Evolutionary conservation across 2,329 filamentous ascomycete species (phyloP).

Genomic region (Ophiocordyceps robertsii): DNA sequence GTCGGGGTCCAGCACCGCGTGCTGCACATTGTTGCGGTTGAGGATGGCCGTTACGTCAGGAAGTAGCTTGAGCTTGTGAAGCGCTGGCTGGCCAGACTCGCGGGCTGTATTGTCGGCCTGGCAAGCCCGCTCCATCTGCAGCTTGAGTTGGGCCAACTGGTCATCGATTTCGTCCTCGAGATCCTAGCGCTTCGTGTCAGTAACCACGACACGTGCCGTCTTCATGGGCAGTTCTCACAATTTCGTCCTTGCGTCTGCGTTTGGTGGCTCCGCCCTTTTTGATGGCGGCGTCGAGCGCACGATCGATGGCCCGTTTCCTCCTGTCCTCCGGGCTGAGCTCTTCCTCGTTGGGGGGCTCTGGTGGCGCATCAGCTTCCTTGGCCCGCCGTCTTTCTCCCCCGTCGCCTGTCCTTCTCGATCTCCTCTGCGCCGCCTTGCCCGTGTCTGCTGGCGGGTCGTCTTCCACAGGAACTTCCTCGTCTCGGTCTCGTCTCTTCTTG

Average conservation of each 20-base stretch:
- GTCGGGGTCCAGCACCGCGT: slow-evolving; percentile 82
- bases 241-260: slow-evolving; percentile 72
- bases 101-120: slow-evolving; percentile 76
- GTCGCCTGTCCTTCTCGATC: slow-evolving; percentile 32
- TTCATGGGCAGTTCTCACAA: slow-evolving; percentile 41
- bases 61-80: slow-evolving; percentile 87
- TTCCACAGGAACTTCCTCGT: slow-evolving; percentile 33
- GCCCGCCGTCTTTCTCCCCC: slow-evolving; percentile 29
- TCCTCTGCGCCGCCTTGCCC: slow-evolving; percentile 29
- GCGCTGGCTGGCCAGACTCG: slow-evolving; percentile 63
- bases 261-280: slow-evolving; percentile 59
- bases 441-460: slow-evolving; percentile 32
- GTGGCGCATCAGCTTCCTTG: slow-evolving; percentile 26
- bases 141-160: slow-evolving; percentile 75
- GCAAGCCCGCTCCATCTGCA: slow-evolving; percentile 82
- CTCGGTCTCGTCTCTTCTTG: slow-evolving; percentile 43
- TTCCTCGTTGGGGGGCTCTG: slow-evolving; percentile 60
- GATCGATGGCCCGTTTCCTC: slow-evolving; percentile 69
- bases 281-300: slow-evolving; percentile 75
- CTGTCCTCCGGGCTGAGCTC: slow-evolving; percentile 73
- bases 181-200: slow-evolving; percentile 42
- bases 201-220: not conserved
- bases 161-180: slow-evolving; percentile 83
- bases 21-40: slow-evolving; percentile 76
- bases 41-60: slow-evolving; percentile 80